phyloP scores from a whole-genome alignment of 345 rosid species.

The Heritiera fomes region DNA sequence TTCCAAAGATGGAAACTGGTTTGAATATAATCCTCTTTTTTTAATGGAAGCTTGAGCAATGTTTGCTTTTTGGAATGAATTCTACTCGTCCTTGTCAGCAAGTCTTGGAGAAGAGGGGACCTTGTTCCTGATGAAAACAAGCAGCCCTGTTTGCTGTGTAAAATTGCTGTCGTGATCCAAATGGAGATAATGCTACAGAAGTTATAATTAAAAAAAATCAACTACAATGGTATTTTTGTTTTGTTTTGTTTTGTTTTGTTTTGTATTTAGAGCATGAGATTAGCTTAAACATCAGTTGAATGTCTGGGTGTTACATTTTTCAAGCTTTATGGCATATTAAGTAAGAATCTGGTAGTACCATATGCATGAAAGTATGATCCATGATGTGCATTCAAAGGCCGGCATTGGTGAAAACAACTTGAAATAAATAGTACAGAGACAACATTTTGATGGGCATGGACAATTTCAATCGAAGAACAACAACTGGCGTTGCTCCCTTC shows the following conservation, averaged over 20 bases:
- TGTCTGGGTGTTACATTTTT: no score
- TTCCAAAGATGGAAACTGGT: not conserved
- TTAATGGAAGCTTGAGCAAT: not conserved
- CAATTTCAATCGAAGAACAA: not conserved
- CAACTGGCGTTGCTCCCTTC: not conserved
- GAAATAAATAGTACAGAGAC: not conserved
- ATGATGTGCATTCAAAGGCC: not conserved
- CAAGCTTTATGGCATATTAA: no score
- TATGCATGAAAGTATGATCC: not conserved
- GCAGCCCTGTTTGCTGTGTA: not conserved
- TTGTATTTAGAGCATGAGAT: not conserved
- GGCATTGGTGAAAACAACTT: conserved; percentile 16
- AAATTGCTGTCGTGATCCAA: not conserved
- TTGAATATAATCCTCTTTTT: not conserved
- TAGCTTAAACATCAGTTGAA: no score
- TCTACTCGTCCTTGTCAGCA: not conserved
- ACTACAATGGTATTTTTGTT: not conserved
- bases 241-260: not conserved
- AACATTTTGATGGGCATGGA: not conserved
- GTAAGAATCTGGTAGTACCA: no score
- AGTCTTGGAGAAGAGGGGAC: not conserved
- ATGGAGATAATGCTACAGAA: not conserved
- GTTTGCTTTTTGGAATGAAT: not conserved
- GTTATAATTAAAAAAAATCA: not conserved
- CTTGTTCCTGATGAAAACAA: not conserved